Base-by-base conservation (phyloP, 1,284 basidiomycete species). In the Tilletia caries region DNA sequence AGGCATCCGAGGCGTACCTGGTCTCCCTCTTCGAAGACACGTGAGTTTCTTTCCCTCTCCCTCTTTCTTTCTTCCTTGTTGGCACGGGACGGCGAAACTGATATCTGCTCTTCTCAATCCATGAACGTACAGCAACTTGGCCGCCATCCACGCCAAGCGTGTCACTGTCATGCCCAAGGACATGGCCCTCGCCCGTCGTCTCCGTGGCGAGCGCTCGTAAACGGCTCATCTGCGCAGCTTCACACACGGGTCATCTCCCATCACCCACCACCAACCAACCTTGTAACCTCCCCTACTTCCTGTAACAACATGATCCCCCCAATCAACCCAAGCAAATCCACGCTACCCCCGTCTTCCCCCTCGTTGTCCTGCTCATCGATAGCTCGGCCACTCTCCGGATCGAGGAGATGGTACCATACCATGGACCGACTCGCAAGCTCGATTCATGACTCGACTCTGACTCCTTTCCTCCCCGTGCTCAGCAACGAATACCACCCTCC, bases 141-240 rank as follows among this genome's bases (percentile, higher is more conserved):
- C 94, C 82, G 95, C 96, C 3, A 92, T 99, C 73, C 96, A 99
- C 83, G 95, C 96, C 33, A 97, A 96, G 85, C 91, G 95, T 79
- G 96, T 99, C 15, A 99, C 96, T 6, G 91, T 99, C 79, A 97
- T 97, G 95, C 92, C 93, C 73, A 89, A 91, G 75, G 96, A 99
- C 82, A 95, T 99, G 75, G 93, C 96, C 76, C 90, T 98, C 58
- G 95, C 95, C 32, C 88, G 95, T 69, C 89, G 95, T 75, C 92
- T 98, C 86, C 89, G 95, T 70, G 95, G 95, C 67, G 84, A 85
- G 83, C 77, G 83, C 69, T 77, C 75, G 64, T 78, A 79, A 71
- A 54, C 29, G 13, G 52, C 25, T 50, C 46, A n/a, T n/a, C n/a
- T n/a, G 52, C 29, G 37, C 41, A 44, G 10, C 41, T 10, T 44